phyloP scores from a whole-genome alignment of 139 green algal genomes.

The Tetradesmus obliquus region DNA sequence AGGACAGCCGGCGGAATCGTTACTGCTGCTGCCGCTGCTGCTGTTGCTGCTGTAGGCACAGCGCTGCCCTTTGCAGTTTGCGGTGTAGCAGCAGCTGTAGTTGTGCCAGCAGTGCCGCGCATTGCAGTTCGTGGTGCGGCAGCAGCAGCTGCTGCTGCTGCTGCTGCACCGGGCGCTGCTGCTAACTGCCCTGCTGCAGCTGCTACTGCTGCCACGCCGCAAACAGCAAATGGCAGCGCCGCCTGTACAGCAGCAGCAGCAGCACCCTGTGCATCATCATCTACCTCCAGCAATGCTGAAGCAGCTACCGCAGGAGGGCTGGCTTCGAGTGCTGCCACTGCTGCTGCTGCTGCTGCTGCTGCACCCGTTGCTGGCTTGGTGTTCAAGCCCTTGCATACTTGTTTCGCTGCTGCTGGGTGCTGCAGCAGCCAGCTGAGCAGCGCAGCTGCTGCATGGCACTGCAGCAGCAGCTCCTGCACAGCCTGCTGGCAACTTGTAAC shows the following conservation, averaged over 20 bases:
- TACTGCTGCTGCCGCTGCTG: background rate
- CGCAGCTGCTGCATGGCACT: background rate
- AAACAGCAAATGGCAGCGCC: background rate
- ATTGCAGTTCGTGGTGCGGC: background rate
- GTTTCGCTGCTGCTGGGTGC: background rate
- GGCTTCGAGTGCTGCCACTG: background rate
- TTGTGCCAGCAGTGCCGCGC: background rate
- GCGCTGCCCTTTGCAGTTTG: background rate
- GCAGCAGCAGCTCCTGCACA: background rate
- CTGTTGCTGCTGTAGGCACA: background rate
- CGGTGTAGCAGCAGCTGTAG: background rate
- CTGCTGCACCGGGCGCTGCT: background rate
- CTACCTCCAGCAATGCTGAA: background rate
- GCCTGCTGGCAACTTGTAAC: background rate
- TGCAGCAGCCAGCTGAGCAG: background rate
- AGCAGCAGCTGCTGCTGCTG: constrained; percentile 8
- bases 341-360: constrained; percentile 13
- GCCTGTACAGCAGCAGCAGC: background rate
- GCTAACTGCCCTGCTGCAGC: background rate
- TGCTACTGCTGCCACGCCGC: constrained; percentile 3
- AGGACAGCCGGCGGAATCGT: background rate
- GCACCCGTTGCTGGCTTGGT: constrained; percentile 1
- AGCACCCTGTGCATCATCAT: background rate
- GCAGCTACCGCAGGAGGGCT: background rate
- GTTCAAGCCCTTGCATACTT: background rate